Evolutionary conservation across 176 grass and related monocot genomes (phyloP).

Genomic region (Aegilops umbellulata): DNA sequence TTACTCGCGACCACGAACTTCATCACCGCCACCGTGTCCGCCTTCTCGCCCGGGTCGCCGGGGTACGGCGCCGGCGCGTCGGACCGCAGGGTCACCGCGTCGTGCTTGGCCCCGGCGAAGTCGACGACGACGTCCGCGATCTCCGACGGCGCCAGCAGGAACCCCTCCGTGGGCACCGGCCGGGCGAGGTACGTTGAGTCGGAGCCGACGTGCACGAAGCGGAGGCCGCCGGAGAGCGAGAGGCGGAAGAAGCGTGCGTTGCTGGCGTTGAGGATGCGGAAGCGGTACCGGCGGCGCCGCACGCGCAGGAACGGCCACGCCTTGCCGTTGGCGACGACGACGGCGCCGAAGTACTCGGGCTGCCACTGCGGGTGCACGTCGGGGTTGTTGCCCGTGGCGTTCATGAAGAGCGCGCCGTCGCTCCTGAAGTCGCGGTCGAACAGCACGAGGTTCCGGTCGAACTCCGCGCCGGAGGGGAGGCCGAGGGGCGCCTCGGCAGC

Average conservation of each 20-base stretch:
- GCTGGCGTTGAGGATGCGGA: conserved; percentile 84
- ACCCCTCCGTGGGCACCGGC: conserved; percentile 15
- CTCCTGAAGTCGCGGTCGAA: conserved; percentile 58
- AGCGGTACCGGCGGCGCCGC: conserved; percentile 55
- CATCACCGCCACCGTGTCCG: conserved; percentile 53
- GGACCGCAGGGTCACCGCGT: conserved; percentile 35
- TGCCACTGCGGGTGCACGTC: conserved; percentile 78
- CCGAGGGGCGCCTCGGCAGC: conserved; percentile 17
- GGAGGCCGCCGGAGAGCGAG: conserved; percentile 40
- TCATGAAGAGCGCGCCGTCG: conserved; percentile 64
- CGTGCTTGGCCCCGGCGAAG: conserved; percentile 26
- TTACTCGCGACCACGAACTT: conserved; percentile 52
- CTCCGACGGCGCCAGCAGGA: conserved; percentile 66
- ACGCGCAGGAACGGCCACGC: conserved; percentile 72
- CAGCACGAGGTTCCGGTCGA: conserved; percentile 57
- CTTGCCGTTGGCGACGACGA: conserved; percentile 60
- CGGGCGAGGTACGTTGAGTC: conserved; percentile 52
- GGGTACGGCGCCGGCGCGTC: conserved; percentile 78
- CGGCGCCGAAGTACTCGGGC: conserved; percentile 78
- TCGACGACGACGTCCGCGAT: conserved; percentile 67
- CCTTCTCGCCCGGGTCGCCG: conserved; percentile 69
- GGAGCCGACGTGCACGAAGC: conserved; percentile 55
- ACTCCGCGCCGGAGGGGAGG: conserved; percentile 36
- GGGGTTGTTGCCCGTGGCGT: conserved; percentile 64
- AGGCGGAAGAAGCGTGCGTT: conserved; percentile 75